Percentiles rank a stretch among this genome's conserved stretches.
Evolutionary conservation across 352 stramenopile species (phyloP).

Genomic region (Phytophthora pluvialis): DNA sequence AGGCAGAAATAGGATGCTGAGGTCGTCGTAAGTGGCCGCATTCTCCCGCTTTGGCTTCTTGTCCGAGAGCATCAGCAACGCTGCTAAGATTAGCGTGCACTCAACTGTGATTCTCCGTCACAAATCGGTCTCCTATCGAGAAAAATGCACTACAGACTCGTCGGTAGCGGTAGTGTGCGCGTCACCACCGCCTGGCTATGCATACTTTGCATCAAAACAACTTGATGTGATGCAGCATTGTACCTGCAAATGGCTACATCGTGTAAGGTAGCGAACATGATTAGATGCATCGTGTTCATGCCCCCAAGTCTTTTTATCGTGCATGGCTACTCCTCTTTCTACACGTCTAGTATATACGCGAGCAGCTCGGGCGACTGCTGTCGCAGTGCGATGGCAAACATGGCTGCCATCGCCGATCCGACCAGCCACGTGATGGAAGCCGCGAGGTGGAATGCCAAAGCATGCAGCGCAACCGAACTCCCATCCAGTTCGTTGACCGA

Average conservation of each 20-base stretch:
- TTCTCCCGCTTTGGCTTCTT: slow-evolving; percentile 1
- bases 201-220: slow-evolving; percentile 24
- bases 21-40: neutral
- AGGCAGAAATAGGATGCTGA: slow-evolving; percentile 22
- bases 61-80: neutral
- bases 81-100: neutral
- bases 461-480: slow-evolving; percentile 34
- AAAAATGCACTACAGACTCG: too few relatives aligned
- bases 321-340: neutral
- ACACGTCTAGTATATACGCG: slow-evolving; percentile 54
- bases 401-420: slow-evolving; percentile 32
- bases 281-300: slow-evolving; percentile 2
- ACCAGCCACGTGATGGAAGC: slow-evolving; percentile 59
- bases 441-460: slow-evolving; percentile 51
- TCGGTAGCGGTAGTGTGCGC: neutral
- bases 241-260: neutral
- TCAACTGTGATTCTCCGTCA: neutral
- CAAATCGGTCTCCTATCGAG: too few relatives aligned
- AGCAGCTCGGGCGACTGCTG: slow-evolving; percentile 53
- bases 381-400: slow-evolving; percentile 50
- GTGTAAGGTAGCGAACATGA: neutral
- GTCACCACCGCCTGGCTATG: neutral
- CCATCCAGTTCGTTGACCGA: slow-evolving; percentile 25
- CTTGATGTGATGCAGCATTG: slow-evolving; percentile 28
- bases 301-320: neutral